phyloP scores from a whole-genome alignment of 208 protist species.

The Naegleria lovaniensis region DNA sequence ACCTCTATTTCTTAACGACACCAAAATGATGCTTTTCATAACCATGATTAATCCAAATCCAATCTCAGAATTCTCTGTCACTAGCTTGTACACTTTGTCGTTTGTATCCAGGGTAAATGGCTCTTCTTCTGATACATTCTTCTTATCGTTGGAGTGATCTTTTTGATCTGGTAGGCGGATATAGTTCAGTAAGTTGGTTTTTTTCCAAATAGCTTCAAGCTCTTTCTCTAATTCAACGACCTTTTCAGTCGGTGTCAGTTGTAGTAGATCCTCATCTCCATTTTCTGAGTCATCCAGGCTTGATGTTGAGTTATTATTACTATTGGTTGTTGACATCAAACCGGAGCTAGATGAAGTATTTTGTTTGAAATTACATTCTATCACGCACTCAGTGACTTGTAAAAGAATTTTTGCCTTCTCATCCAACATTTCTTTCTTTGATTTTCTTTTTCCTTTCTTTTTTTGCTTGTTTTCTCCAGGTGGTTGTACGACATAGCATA shows the following conservation, averaged over 20 bases:
- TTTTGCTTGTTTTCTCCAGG: background rate
- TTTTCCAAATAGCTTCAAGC: background rate
- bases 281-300: background rate
- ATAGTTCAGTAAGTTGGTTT: background rate
- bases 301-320: background rate
- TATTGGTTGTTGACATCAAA: background rate
- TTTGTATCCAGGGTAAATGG: background rate
- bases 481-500: background rate
- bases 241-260: background rate
- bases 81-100: background rate
- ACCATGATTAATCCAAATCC: constrained; percentile 3
- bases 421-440: background rate
- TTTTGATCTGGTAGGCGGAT: background rate
- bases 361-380: background rate
- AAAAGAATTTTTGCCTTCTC: background rate
- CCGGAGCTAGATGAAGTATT: background rate
- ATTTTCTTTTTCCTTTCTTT: background rate
- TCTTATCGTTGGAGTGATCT: background rate
- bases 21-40: background rate
- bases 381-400: background rate
- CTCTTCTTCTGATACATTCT: background rate
- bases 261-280: background rate
- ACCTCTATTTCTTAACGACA: background rate
- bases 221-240: background rate
- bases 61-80: background rate